Base-by-base conservation (phyloP, 2,329 filamentous ascomycete species). In the Paraconiothyrium sp. region DNA sequence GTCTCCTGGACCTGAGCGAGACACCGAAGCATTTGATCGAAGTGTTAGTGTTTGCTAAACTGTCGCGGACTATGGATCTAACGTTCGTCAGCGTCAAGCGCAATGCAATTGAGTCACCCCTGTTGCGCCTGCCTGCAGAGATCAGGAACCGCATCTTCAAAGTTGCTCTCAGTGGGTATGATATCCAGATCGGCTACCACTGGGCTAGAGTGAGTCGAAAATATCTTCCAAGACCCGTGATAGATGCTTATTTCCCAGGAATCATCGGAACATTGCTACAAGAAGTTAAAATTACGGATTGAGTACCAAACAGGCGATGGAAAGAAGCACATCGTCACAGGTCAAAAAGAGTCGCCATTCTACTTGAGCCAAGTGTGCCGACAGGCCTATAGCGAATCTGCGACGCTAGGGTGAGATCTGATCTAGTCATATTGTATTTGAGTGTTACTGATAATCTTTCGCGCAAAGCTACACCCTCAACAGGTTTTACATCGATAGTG, bases 91-190 rank as follows among this genome's bases (percentile, higher is more conserved):
- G 54, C 10, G 54, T 24, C 3, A 34, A 47, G 54, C 41, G 55
- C 44, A 63, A 63, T 22, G 47, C 54, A 11, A 52, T 7, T 4
- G 4, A 59, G 20, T 52, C 63, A 2, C 61, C 37, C 13, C 52
- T 64, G 1, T 52, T 65, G 2, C 59, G 55, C 24, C 59, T 67
- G 13, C 60, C 66, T 1, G 41, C 57, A 0, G 66, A 68, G 35
- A 16, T 64, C 9, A 51, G 58, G 1, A 54, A 58, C 22, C 35
- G 30, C 5, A 58, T 67, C 11, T 67, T 41, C 37, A 16, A 41
- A 6, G 3, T 41, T 16, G 37, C 37, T 16, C 37, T 41, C 13
- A 41, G 37, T 16, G 37, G 37, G 14, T 41, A 41, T 13, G 37
- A 41, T 16, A 16, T 41, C 37, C 5, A 16, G 11, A n/a, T 41